phyloP scores from a whole-genome alignment of 2,329 filamentous ascomycete species.

The Neonectria hederae region DNA sequence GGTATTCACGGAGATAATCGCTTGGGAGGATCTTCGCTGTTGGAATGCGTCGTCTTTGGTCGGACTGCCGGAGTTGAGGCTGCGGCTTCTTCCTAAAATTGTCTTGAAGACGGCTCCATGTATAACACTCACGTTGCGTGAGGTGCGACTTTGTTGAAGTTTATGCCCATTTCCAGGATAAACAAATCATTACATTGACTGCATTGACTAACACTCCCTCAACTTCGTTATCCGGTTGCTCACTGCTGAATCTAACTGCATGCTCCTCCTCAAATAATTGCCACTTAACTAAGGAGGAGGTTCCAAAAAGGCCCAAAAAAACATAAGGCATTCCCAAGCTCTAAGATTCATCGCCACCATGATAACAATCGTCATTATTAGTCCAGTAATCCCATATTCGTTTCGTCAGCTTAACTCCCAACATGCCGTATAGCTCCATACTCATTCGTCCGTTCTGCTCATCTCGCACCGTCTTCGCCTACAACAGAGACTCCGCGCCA shows the following conservation, averaged over 20 bases:
- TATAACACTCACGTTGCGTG: slow-evolving; percentile 30
- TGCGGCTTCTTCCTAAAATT: slow-evolving; percentile 13
- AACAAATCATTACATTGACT: neutral
- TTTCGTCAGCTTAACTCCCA: neutral
- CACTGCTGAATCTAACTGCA: slow-evolving; percentile 3
- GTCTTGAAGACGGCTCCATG: neutral
- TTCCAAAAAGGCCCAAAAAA: slow-evolving; percentile 19
- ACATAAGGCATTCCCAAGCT: neutral
- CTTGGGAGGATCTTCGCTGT: slow-evolving; percentile 67
- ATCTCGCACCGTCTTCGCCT: neutral
- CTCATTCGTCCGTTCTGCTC: neutral
- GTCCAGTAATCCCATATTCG: neutral
- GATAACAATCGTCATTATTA: neutral
- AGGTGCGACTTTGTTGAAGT: slow-evolving; percentile 31
- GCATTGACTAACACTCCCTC: neutral
- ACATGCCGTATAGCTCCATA: neutral
- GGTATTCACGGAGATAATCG: slow-evolving; percentile 72
- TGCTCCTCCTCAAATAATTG: slow-evolving; percentile 16
- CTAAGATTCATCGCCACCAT: neutral
- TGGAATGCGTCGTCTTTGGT: slow-evolving; percentile 73
- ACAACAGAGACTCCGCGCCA: neutral
- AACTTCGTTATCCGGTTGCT: neutral
- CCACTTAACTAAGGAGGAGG: slow-evolving; percentile 17
- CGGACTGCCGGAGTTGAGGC: slow-evolving; percentile 59
- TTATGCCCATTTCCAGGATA: neutral